Conservation (phyloP, 202 grass and related monocot species). For the Carex arenaria region DNA sequence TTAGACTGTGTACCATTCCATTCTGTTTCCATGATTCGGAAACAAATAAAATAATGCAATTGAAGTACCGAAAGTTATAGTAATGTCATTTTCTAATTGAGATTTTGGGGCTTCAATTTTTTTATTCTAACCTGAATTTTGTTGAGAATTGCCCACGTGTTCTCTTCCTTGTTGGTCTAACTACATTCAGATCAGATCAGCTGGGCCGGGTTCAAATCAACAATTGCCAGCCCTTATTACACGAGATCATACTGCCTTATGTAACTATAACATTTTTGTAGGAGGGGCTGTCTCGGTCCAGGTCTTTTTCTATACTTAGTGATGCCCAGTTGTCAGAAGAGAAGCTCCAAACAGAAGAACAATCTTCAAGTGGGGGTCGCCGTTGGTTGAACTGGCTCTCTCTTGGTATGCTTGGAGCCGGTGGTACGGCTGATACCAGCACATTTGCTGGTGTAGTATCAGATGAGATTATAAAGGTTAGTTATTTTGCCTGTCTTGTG, state of each 20-base stretch:
- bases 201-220: background rate
- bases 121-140: background rate
- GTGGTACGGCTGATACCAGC: conserved; percentile 77
- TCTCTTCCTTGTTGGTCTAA: background rate
- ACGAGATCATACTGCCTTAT: background rate
- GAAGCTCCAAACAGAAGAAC: conserved; percentile 56
- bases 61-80: background rate
- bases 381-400: conserved; percentile 98
- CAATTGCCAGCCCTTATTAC: background rate
- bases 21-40: background rate
- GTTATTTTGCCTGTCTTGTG: conserved; percentile 14
- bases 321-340: conserved; percentile 47
- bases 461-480: conserved; percentile 97
- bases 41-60: background rate
- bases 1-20: background rate
- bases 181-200: background rate
- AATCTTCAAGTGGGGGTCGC: conserved; percentile 37
- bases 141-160: background rate
- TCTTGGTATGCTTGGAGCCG: conserved; percentile 96
- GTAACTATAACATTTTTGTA: conserved; percentile 30
- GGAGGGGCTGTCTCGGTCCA: conserved; percentile 56
- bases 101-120: background rate
- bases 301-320: conserved; percentile 21
- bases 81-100: background rate
- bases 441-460: conserved; percentile 96